These are phyloP conservation scores for Paramecium pentaurelia DNA, from an alignment of 73 alveolate species.

Conservation along the genomic window DNA sequence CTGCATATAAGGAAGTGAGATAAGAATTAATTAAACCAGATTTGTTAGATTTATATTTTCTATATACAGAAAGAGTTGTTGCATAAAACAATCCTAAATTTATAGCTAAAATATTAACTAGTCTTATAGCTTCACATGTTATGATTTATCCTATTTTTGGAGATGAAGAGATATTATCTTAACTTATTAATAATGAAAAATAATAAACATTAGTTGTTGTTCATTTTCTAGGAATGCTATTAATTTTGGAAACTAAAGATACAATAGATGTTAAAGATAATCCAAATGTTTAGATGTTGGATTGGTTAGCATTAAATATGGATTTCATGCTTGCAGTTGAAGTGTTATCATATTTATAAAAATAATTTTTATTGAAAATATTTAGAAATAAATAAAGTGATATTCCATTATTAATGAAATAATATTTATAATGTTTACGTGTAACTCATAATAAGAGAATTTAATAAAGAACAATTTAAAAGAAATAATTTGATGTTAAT, in stretches of 20 bases:
- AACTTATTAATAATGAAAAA: neutral
- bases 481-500: neutral
- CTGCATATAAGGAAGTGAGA: neutral
- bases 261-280: neutral
- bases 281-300: neutral
- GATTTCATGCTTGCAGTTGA: neutral
- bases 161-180: neutral
- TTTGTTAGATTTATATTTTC: neutral
- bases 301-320: constrained; percentile 13
- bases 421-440: neutral
- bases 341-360: neutral
- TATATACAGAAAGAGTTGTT: neutral
- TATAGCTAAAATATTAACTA: neutral
- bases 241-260: constrained; percentile 35
- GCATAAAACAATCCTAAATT: neutral
- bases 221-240: neutral
- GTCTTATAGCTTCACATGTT: neutral
- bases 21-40: neutral
- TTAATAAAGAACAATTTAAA: neutral
- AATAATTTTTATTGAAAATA: neutral
- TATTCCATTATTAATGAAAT: neutral
- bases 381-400: neutral
- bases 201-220: neutral
- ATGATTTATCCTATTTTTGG: constrained; percentile 15
- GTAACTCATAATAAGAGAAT: constrained; percentile 18